Evolutionary conservation across 202 grass and related monocot species (phyloP).

Genomic region (Carex sylvatica): DNA sequence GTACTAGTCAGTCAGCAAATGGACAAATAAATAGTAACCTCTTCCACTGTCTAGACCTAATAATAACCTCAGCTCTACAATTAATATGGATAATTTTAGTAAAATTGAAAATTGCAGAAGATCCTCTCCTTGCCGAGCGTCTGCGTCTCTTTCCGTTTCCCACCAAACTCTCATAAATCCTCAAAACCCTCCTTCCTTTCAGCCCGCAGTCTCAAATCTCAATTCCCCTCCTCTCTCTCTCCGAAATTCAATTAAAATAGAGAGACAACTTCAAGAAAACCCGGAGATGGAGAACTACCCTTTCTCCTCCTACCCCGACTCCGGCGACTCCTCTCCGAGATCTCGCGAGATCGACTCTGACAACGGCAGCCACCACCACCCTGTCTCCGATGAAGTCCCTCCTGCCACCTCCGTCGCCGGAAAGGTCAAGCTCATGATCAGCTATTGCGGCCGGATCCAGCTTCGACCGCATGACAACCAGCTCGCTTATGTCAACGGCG

Average conservation of each 20-base stretch:
- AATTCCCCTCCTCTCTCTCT: neutral
- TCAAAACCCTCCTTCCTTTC: constrained; percentile 13
- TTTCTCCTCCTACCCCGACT: constrained; percentile 39
- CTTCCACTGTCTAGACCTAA: neutral
- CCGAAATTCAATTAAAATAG: neutral
- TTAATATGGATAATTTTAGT: neutral
- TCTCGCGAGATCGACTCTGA: constrained; percentile 42
- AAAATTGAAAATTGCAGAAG: constrained; percentile 24
- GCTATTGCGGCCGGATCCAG: constrained; percentile 95
- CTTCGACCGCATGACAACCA: constrained; percentile 73
- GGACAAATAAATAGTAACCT: neutral
- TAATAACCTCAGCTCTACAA: constrained; percentile 3
- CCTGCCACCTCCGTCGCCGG: constrained; percentile 15
- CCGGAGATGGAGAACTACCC: constrained; percentile 28
- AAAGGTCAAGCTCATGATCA: constrained; percentile 87
- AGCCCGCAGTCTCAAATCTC: neutral
- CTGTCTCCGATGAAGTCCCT: neutral
- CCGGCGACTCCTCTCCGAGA: constrained; percentile 70
- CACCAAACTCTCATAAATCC: constrained; percentile 28
- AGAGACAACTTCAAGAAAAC: neutral
- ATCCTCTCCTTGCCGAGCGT: no score
- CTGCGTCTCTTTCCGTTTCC: constrained; percentile 20
- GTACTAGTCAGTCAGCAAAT: neutral
- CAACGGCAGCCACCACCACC: constrained; percentile 35
- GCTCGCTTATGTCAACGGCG: constrained; percentile 87